Base-by-base conservation (phyloP, 2,329 filamentous ascomycete species). In the Graphiopsis chlorocephala region DNA sequence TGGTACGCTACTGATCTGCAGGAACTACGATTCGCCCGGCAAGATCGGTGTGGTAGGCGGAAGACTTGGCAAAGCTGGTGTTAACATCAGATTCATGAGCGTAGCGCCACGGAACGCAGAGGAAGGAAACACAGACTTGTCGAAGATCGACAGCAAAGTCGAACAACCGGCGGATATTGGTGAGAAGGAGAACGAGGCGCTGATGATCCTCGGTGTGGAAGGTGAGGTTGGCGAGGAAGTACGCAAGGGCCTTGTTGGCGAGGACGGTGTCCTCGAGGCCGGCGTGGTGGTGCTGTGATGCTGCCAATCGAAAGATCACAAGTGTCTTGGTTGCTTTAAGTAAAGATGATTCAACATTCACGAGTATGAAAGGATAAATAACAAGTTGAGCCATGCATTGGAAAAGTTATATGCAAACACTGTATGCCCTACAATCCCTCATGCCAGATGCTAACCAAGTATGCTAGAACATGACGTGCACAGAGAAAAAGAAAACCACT, bases 11-110 rank as follows among this genome's bases (percentile, higher is more conserved):
- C 81, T 93, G n/a, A 89, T 94, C 65, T 85, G 92, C 71, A 86
- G 92, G 72, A 94, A 94, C 78, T 93, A 91, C 72, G 91, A 95
- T 73, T 84, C 88, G 68, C 90, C 90, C 0, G 91, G 91, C 12
- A 93, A 93, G 81, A 94, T 95, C 74, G 91, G 91, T 2, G 86
- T 87, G 42, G 91, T 95, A 2, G 91, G 91, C 0, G 88, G 83
- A 65, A 83, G 88, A 60, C 78, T 94, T 28, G 91, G 91, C 0
- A 83, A 82, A 42, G 85, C 89, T 42, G 87, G 86, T 0, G 87
- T 95, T 61, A 95, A 95, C 72, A 92, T 94, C 75, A 85, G 85
- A 53, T 93, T 89, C 74, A 95, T 94, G 91, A 88, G 86, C 72
- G 91, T 93, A 0, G 84, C 84, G 56, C 83, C 84, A 10, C 82